These are phyloP conservation scores for Colletotrichum higginsianum DNA, from an alignment of 2,329 filamentous ascomycete genomes.

Conservation along the genomic window DNA sequence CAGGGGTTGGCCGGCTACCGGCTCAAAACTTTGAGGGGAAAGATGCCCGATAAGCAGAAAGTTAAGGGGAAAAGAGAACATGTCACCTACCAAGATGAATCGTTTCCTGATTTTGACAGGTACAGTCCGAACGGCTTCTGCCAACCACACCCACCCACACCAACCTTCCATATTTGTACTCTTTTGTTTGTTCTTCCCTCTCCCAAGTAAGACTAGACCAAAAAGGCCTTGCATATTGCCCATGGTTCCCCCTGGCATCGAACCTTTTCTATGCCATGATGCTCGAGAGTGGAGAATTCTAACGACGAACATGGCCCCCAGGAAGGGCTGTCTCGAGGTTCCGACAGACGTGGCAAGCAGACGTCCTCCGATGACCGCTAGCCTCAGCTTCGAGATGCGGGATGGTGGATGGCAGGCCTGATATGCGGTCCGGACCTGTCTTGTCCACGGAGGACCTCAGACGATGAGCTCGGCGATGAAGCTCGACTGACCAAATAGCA, in stretches of 20 bases:
- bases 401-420: constrained; percentile 9
- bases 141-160: constrained; percentile 4
- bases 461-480: neutral
- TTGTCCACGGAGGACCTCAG: neutral
- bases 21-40: constrained; percentile 11
- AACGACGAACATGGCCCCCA: constrained; percentile 18
- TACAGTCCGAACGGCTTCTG: neutral
- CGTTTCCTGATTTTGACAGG: constrained; percentile 31
- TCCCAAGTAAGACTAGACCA: constrained; percentile 4
- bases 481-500: constrained; percentile 10
- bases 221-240: too few species aligned
- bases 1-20: neutral
- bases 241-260: too few species aligned
- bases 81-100: constrained; percentile 1
- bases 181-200: neutral
- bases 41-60: constrained; percentile 1
- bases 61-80: neutral
- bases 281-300: constrained; percentile 28
- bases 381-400: constrained; percentile 12
- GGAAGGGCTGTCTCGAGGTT: constrained; percentile 45
- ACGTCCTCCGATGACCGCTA: constrained; percentile 41
- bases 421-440: neutral
- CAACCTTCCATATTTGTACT: neutral
- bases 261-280: neutral
- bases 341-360: constrained; percentile 54